Evolutionary conservation across 345 rosid genomes (phyloP).

Genomic region (Durio zibethinus): DNA sequence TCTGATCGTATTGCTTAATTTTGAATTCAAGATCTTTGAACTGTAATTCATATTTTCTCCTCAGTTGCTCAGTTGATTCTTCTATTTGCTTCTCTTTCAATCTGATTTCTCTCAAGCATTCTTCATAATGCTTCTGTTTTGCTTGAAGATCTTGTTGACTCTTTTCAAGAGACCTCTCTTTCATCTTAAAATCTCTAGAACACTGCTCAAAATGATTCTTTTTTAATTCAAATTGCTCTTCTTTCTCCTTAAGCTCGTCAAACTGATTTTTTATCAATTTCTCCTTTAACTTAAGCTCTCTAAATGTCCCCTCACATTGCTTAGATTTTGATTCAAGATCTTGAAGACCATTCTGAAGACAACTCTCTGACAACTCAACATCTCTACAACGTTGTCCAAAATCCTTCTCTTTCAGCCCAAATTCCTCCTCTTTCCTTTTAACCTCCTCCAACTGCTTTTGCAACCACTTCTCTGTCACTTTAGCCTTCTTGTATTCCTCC

Average conservation of each 20-base stretch:
- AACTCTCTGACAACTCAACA: background rate
- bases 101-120: background rate
- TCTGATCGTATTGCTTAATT: background rate
- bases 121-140: constrained; percentile 18
- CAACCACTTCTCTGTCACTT: background rate
- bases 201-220: constrained; percentile 4
- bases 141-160: background rate
- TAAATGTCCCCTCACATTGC: constrained; percentile 5
- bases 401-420: constrained; percentile 1
- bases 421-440: background rate
- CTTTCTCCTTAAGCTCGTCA: constrained; percentile 11
- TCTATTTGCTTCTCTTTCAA: constrained; percentile 16
- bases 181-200: constrained; percentile 7
- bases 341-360: background rate
- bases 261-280: background rate
- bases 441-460: background rate
- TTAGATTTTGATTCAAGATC: background rate
- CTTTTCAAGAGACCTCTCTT: constrained; percentile 21
- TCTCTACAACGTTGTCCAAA: background rate
- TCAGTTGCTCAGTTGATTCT: background rate
- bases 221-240: constrained; percentile 5
- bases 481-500: background rate
- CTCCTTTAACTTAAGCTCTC: background rate
- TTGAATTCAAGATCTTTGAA: background rate
- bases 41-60: background rate